These are phyloP conservation scores for Wickerhamiella qilinensis DNA, from an alignment of 805 yeast species.

Conservation along the genomic window DNA sequence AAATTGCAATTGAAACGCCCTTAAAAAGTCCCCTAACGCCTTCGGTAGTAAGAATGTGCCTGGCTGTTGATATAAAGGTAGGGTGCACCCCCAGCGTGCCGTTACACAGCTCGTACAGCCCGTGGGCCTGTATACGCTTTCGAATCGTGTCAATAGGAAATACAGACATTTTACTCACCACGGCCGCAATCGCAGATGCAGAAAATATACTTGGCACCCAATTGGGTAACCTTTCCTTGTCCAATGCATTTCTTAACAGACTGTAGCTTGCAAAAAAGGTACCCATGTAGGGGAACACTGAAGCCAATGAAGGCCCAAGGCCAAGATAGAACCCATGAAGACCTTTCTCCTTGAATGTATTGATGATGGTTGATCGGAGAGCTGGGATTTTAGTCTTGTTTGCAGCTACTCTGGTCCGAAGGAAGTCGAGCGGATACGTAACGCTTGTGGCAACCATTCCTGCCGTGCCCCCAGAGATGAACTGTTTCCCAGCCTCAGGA, in stretches of 20 bases:
- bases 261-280: slow-evolving; percentile 31
- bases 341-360: slow-evolving; percentile 29
- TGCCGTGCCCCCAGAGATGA: slow-evolving; percentile 56
- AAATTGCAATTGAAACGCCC: slow-evolving; percentile 53
- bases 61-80: slow-evolving; percentile 5
- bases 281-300: slow-evolving; percentile 59
- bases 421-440: slow-evolving; percentile 83
- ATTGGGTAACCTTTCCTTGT: background rate
- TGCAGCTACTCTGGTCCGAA: slow-evolving; percentile 75
- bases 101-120: slow-evolving; percentile 11
- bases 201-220: slow-evolving; percentile 15
- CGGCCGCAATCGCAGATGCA: slow-evolving; percentile 66
- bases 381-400: slow-evolving; percentile 22
- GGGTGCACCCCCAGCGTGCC: background rate
- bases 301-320: slow-evolving; percentile 32
- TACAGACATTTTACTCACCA: slow-evolving; percentile 49
- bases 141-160: slow-evolving; percentile 81
- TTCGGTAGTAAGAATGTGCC: slow-evolving; percentile 32
- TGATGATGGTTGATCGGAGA: slow-evolving; percentile 17
- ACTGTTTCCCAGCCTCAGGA: slow-evolving; percentile 28
- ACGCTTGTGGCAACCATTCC: slow-evolving; percentile 57
- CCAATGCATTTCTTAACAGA: slow-evolving; percentile 7
- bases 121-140: slow-evolving; percentile 55
- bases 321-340: slow-evolving; percentile 34
- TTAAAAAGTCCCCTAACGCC: slow-evolving; percentile 58